Evolutionary conservation across 495 filamentous ascomycete species (phyloP).

Genomic region (Parathielavia appendiculata): DNA sequence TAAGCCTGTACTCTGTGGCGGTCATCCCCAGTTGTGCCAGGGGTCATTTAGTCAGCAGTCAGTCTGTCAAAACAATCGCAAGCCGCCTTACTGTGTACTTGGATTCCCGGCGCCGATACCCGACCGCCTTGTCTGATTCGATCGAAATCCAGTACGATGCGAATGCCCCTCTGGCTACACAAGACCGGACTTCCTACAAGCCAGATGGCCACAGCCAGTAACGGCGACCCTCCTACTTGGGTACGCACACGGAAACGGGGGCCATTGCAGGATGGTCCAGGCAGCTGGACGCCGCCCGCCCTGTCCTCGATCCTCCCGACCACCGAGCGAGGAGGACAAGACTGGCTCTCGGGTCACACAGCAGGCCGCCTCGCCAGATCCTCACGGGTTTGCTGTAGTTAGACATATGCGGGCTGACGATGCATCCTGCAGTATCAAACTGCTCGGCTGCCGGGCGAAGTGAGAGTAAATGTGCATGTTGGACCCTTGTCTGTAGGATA

Average conservation of each 20-base stretch:
- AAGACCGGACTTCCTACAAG: not conserved
- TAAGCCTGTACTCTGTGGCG: not conserved
- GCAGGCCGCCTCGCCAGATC: conserved; percentile 2
- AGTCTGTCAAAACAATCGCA: not conserved
- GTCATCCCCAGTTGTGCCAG: not conserved
- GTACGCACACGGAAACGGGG: not conserved
- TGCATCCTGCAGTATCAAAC: not conserved
- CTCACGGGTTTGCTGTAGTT: not conserved
- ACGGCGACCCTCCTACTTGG: not conserved
- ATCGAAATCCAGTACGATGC: not conserved
- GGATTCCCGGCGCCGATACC: conserved; percentile 1
- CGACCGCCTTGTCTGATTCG: not conserved
- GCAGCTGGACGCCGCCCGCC: not conserved
- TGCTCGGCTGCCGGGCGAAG: not conserved
- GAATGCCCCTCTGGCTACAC: not conserved
- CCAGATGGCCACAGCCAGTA: not conserved
- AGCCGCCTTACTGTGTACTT: too few relatives aligned
- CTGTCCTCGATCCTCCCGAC: not conserved
- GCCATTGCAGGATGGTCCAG: not conserved
- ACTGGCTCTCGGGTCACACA: not conserved
- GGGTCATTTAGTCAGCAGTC: not conserved
- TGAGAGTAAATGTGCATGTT: too few relatives aligned
- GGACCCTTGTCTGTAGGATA: conserved; percentile 7
- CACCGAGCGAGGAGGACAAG: not conserved
- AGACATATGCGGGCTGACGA: not conserved